A percentile compares a stretch with the other conserved stretches of the same genome.
These are phyloP conservation scores for Dichomitus squalens DNA, from an alignment of 1,284 basidiomycete species.

Conservation along the genomic window DNA sequence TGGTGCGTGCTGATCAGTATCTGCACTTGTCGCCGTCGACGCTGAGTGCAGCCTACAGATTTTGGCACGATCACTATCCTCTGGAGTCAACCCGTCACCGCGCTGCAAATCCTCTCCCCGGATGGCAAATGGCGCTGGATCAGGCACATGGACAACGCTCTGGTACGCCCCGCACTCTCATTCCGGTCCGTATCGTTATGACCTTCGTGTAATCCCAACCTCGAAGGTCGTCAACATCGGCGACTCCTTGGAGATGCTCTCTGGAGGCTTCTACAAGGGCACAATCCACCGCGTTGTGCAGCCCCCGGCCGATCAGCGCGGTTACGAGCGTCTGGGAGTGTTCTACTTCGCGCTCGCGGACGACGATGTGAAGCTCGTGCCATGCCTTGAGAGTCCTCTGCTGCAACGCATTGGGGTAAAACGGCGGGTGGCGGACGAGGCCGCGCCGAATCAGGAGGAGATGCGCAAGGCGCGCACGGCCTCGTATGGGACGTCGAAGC, in stretches of 20 bases:
- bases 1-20: neutral
- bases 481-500: conserved; percentile 35
- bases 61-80: conserved; percentile 56
- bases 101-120: conserved; percentile 53
- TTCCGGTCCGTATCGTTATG: too few relatives aligned
- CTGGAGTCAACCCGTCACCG: conserved; percentile 61
- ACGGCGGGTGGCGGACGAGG: conserved; percentile 34
- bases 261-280: conserved; percentile 46
- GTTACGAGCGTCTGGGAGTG: conserved; percentile 42
- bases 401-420: conserved; percentile 36
- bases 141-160: conserved; percentile 57
- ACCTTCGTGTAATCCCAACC: neutral
- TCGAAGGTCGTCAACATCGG: conserved; percentile 44
- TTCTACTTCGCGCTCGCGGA: conserved; percentile 44
- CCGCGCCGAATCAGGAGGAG: conserved; percentile 41
- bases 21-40: neutral
- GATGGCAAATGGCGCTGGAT: conserved; percentile 63
- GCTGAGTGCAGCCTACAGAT: conserved; percentile 38
- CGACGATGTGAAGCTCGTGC: conserved; percentile 33
- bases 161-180: conserved; percentile 39
- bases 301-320: conserved; percentile 50
- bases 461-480: conserved; percentile 43
- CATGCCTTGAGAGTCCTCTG: conserved; percentile 34
- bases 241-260: conserved; percentile 45
- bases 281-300: conserved; percentile 47